Base-by-base conservation (phyloP, 2,329 filamentous ascomycete genomes). In the Ramularia endophylla region DNA sequence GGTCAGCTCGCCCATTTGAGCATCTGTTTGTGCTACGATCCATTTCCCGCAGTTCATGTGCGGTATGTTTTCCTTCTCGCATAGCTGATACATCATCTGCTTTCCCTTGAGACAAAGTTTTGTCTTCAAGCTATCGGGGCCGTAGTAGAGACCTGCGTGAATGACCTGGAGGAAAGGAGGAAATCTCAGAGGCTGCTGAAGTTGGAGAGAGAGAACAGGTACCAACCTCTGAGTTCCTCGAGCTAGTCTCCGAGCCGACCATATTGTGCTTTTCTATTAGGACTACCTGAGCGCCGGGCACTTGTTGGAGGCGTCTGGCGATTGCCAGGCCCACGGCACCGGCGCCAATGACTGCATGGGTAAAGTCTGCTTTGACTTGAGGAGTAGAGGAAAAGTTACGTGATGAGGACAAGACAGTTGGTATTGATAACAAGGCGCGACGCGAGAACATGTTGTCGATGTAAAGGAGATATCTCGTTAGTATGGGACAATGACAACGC, bases 61-160 rank as follows among this genome's bases (percentile, higher is more conserved):
- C 0, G 79, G 78, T 37, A 98, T 83, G 43, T 65, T 64, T 55
- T 85, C 70, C 42, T 68, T 68, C 4, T 68, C 65, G 69, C 90
- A 95, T 30, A 94, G 77, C 3, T 71, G 73, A 66, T 98, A 98
- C 44, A 97, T 71, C 61, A 87, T 71, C 22, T 81, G 61, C 53
- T 82, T 82, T 45, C 92, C 92, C 22, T 72, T 69, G 50, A 95
- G 72, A 67, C 92, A 98, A 9, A 98, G 77, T 12, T 69, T 68
- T 1, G 89, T 87, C 67, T 98, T 98, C 39, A 95, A 77, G 1
- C 81, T 83, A 29, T 68, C 65, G 5, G 72, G 61, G 12, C 85
- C 86, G 65, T 95, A 95, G 74, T 95, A 97, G 50, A 97, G 75
- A 11, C 92, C 92, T 1, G 87, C 92, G 63, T 98, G 92, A 55